Conservation (phyloP, 2,329 filamentous ascomycete species). For the Ophiostoma perfectum region DNA sequence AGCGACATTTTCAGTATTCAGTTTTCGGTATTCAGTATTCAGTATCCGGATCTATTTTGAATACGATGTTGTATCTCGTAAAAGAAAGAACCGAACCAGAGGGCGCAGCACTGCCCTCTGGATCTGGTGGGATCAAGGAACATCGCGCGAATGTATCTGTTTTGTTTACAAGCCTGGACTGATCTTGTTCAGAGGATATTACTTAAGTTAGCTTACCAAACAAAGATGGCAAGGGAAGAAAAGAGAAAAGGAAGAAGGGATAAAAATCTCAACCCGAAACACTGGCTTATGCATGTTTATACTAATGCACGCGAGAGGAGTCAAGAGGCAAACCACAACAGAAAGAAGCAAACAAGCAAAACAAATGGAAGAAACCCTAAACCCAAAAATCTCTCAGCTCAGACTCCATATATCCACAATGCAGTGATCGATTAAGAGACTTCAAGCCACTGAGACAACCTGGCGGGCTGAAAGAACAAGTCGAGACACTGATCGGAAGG, state of each 20-base stretch:
- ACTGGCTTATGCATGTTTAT: conserved; percentile 4
- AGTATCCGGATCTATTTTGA: not conserved
- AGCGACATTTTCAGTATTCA: not conserved
- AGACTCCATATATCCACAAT: not conserved
- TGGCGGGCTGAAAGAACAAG: not conserved
- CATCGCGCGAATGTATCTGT: not conserved
- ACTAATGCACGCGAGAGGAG: conserved; percentile 9
- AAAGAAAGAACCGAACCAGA: not conserved
- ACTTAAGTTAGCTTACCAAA: not conserved
- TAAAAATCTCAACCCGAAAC: not conserved
- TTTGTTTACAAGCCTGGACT: no score
- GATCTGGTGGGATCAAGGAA: not conserved
- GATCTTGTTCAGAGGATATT: no score
- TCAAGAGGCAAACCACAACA: not conserved
- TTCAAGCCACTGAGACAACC: not conserved
- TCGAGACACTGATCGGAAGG: not conserved
- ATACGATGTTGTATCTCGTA: conserved; percentile 11
- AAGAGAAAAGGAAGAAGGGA: not conserved
- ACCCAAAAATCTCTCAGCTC: not conserved
- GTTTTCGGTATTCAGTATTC: not conserved
- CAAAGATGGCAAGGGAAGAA: not conserved
- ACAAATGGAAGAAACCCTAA: not conserved
- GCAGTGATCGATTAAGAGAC: not conserved
- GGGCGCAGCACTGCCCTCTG: not conserved
- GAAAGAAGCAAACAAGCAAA: not conserved